Percentiles rank a stretch among this genome's conserved stretches.
Evolutionary conservation across 768 basidiomycete species (phyloP).

Genomic region (Tulasnella sp.): DNA sequence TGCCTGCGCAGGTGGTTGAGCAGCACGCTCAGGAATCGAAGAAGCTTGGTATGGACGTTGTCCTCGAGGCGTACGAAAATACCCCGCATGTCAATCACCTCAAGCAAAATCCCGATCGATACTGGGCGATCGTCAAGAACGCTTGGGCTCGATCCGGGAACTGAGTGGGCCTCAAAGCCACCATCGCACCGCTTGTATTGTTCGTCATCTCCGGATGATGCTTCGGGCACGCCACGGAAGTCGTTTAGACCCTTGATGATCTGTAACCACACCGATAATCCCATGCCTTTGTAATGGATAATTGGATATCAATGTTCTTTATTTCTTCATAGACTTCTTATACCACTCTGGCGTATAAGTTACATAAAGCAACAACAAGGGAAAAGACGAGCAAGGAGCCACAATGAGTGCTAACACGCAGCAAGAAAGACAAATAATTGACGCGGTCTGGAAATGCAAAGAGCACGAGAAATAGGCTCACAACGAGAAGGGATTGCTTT

Average conservation of each 20-base stretch:
- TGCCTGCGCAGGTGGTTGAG: conserved; percentile 18
- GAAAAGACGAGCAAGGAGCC: background rate
- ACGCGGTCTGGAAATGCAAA: background rate
- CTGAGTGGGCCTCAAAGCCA: background rate
- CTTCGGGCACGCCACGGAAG: background rate
- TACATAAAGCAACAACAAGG: background rate
- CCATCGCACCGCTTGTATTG: background rate
- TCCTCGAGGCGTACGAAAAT: conserved; percentile 12
- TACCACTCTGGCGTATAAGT: background rate
- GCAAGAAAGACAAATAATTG: background rate
- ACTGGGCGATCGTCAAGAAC: conserved; percentile 16
- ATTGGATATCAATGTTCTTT: background rate
- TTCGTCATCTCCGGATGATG: background rate
- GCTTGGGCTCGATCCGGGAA: conserved; percentile 15
- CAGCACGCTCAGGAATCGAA: conserved; percentile 11
- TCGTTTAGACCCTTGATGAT: background rate
- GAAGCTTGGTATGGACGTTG: background rate
- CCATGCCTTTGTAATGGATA: background rate
- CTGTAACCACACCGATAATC: background rate
- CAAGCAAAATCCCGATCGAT: conserved; percentile 14
- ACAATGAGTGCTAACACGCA: too few species aligned
- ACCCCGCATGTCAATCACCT: conserved; percentile 19
- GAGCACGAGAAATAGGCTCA: background rate
- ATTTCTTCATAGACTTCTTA: background rate
- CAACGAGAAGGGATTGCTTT: background rate